Evolutionary conservation across 2,329 filamentous ascomycete genomes (phyloP).

Genomic region (Dothistroma pini): DNA sequence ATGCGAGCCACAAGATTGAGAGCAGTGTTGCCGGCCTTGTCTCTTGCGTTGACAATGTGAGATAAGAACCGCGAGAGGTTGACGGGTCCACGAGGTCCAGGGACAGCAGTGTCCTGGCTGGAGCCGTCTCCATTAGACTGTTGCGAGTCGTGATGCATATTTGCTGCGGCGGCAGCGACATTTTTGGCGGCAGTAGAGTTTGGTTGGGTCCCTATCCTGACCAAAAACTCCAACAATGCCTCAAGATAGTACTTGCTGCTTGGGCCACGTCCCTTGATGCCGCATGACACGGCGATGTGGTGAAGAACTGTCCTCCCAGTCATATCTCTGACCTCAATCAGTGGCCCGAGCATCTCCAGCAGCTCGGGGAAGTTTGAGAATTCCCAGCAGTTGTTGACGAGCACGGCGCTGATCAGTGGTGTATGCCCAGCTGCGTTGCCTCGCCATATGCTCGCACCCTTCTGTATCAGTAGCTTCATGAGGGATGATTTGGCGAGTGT

Average conservation of each 20-base stretch:
- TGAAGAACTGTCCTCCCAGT: conserved; percentile 90
- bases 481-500: conserved; percentile 83
- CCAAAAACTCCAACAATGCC: conserved; percentile 88
- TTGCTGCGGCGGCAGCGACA: conserved; percentile 32
- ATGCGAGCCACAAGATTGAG: conserved; percentile 91
- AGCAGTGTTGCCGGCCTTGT: conserved; percentile 91
- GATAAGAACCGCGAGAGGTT: conserved; percentile 91
- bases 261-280: conserved; percentile 85
- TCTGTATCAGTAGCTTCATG: conserved; percentile 73
- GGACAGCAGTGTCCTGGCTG: conserved; percentile 26
- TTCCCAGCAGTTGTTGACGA: conserved; percentile 92
- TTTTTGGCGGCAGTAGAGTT: conserved; percentile 55
- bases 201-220: conserved; percentile 59
- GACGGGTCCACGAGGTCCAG: conserved; percentile 57
- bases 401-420: conserved; percentile 84
- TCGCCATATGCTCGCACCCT: conserved; percentile 81
- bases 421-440: conserved; percentile 90
- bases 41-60: conserved; percentile 93
- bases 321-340: conserved; percentile 85
- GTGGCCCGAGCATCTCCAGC: conserved; percentile 80
- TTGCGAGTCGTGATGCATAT: conserved; percentile 21
- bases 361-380: conserved; percentile 86
- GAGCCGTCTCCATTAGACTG: conserved; percentile 28
- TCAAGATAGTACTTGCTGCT: conserved; percentile 96
- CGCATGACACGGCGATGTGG: conserved; percentile 93